Evolutionary conservation across 2,329 filamentous ascomycete genomes (phyloP), one percentile per base, ranked within the genome.

Genomic region (Fusarium mangiferae): DNA sequence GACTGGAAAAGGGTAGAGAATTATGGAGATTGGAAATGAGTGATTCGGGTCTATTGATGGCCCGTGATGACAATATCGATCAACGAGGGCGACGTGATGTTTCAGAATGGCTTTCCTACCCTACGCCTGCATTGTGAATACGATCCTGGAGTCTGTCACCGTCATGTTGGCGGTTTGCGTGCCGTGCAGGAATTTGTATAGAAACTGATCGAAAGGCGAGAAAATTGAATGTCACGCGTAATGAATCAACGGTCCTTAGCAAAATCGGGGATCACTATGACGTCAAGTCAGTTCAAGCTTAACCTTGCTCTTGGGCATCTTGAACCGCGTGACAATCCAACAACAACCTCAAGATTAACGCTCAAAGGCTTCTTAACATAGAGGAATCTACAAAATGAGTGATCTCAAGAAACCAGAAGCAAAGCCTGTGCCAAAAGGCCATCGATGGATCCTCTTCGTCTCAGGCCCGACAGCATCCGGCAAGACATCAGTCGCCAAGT

Each of bases 401-500:
- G 14, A 49, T 5, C 6, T 55, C 0, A 70, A 45, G 5, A 41
- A 59, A 11, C 46, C 66, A 1, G 20, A 38, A 20, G 13, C 4
- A 0, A 73, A 59, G 22, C 65, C 56, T 5, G 69, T 62, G 0
- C 60, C 65, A 3, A 39, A 56, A 8, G 65, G 54, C 20, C 70
- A 73, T 28, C 70, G 70, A 58, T 73, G 70, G 70, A 73, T 73
- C 4, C 70, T 73, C 1, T 73, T 73, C 13, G 65, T 73, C 10
- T 73, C 70, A 8, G 70, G 69, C 2, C 70, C 70, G 2, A 73
- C 70, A 6, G 70, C 70, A 26, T 73, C 69, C 5, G 70, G 70
- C 10, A 73, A 73, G 1, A 66, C 69, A 5, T 73, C 65, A 18
- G 48, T 73, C 3, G 70, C 70, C 4, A 73, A 66, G 2, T 73